phyloP scores from a whole-genome alignment of 2,329 filamentous ascomycete species.

The Arthrobotrys musiformis region DNA sequence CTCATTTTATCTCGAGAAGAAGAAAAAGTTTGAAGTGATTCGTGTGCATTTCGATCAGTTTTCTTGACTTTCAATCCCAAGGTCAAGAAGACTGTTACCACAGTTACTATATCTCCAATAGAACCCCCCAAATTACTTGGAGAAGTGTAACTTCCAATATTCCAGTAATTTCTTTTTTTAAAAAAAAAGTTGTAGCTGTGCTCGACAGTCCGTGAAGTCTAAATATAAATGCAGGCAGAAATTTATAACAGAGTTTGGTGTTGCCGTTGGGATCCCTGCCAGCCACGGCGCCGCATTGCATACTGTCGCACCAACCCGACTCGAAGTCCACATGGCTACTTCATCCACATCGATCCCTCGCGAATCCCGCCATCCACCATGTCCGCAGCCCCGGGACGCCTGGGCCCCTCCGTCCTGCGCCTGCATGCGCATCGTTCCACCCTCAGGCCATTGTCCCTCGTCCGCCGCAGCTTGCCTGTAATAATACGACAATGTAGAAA shows the following conservation, averaged over 20 bases:
- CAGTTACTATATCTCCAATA: no score
- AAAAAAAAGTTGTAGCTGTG: no score
- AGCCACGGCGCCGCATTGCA: background rate
- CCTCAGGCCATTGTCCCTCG: constrained; percentile 6
- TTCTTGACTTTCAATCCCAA: no score
- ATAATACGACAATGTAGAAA: constrained; percentile 6
- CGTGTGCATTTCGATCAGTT: no score
- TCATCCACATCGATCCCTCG: constrained; percentile 14
- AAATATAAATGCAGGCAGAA: background rate
- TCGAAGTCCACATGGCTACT: constrained; percentile 3
- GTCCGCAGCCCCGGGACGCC: no score
- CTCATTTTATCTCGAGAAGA: no score
- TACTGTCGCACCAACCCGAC: constrained; percentile 25
- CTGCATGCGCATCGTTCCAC: constrained; percentile 13
- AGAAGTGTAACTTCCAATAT: no score
- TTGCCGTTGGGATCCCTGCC: constrained; percentile 22
- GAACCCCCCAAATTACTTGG: no score
- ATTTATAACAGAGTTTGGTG: constrained; percentile 1
- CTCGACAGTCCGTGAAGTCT: no score
- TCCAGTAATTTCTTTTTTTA: no score
- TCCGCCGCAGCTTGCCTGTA: background rate
- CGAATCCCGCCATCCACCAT: constrained; percentile 23
- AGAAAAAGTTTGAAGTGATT: no score
- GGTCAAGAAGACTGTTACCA: no score
- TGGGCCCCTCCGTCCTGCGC: constrained; percentile 26